These are phyloP conservation scores for Xylaria telfairii DNA, from an alignment of 495 filamentous ascomycete species.

Conservation along the genomic window DNA sequence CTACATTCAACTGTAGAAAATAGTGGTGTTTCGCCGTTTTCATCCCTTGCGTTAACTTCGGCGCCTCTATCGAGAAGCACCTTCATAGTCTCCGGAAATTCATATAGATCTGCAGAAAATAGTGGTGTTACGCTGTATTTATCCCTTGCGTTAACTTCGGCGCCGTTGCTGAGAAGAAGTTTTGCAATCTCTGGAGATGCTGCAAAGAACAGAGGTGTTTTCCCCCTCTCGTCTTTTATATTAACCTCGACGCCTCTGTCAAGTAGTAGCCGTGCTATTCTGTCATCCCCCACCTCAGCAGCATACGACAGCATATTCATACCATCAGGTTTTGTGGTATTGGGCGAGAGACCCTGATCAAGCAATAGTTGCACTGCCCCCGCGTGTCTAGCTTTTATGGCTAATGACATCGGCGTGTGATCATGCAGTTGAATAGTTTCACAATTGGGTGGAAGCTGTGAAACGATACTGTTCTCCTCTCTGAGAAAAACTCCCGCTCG, in stretches of 20 bases:
- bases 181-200: neutral
- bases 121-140: neutral
- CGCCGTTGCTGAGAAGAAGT: slow-evolving; percentile 11
- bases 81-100: neutral
- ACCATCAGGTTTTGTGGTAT: neutral
- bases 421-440: neutral
- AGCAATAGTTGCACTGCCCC: slow-evolving; percentile 19
- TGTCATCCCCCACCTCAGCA: accelerated
- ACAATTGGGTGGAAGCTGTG: neutral
- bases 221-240: no score
- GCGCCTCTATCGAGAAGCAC: neutral
- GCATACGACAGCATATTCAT: neutral
- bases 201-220: no score
- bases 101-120: neutral
- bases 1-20: neutral
- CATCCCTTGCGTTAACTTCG: neutral
- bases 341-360: neutral
- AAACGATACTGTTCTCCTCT: neutral
- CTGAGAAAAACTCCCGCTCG: neutral
- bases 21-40: neutral
- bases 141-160: neutral
- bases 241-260: neutral
- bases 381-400: neutral
- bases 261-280: neutral
- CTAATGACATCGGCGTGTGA: neutral